Percentiles rank a stretch among this genome's conserved stretches.
phyloP scores from a whole-genome alignment of 2,329 filamentous ascomycete genomes.

The Cadophora malorum region DNA sequence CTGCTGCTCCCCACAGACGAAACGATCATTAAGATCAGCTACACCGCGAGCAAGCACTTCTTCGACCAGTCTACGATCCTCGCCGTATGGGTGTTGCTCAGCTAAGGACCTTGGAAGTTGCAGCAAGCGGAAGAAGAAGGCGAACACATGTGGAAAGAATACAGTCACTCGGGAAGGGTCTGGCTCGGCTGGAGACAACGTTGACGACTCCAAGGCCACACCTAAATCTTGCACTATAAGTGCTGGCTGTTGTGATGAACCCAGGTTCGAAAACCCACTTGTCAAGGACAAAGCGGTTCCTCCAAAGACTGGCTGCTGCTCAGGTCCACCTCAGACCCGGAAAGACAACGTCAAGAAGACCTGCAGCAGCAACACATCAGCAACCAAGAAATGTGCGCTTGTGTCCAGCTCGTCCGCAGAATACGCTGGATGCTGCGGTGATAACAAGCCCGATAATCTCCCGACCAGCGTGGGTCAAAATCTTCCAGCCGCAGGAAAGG shows the following conservation, averaged over 20 bases:
- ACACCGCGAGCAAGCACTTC: not conserved
- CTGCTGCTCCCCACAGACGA: constrained; percentile 9
- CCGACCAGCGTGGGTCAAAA: not conserved
- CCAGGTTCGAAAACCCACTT: not conserved
- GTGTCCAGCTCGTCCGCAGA: too few species aligned
- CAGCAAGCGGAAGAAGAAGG: constrained; percentile 1
- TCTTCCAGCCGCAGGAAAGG: not conserved
- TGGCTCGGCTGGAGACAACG: not conserved
- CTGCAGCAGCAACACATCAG: not conserved
- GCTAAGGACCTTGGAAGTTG: not conserved
- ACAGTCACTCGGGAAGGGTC: not conserved
- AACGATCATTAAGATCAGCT: constrained; percentile 2
- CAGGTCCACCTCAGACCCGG: not conserved
- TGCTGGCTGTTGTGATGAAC: not conserved
- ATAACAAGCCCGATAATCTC: not conserved
- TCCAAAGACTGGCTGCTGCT: not conserved
- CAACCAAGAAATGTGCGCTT: not conserved
- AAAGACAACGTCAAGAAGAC: not conserved
- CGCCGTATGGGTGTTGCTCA: not conserved
- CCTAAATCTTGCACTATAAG: not conserved
- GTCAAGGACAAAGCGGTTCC: not conserved
- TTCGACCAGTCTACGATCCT: not conserved
- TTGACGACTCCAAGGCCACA: not conserved
- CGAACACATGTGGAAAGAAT: not conserved
- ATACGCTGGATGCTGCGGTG: not conserved